phyloP scores from a whole-genome alignment of 495 filamentous ascomycete genomes.

The Penicillium fimorum region DNA sequence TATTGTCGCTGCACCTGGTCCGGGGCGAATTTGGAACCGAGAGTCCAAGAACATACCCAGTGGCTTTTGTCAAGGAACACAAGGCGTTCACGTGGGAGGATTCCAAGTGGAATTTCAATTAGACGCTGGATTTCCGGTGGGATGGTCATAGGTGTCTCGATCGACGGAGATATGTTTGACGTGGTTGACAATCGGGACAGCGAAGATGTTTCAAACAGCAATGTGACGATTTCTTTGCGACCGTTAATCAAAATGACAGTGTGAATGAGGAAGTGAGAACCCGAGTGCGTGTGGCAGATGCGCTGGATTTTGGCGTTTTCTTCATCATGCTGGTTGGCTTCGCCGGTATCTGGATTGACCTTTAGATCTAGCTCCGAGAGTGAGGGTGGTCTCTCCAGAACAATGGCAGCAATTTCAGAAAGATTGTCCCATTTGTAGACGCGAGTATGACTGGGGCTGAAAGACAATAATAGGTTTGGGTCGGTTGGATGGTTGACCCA shows the following conservation, averaged over 20 bases:
- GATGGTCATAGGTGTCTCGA: not conserved
- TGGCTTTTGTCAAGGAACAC: conserved; percentile 2
- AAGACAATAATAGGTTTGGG: not conserved
- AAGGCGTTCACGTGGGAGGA: conserved; percentile 2
- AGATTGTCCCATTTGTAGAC: not conserved
- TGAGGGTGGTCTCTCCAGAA: not conserved
- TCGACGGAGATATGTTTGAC: not conserved
- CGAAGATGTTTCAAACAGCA: not conserved
- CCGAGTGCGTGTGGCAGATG: not conserved
- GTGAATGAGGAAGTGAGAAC: not conserved
- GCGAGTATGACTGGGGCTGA: not conserved
- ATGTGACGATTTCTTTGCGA: not conserved
- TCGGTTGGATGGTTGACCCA: not conserved
- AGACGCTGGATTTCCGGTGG: not conserved
- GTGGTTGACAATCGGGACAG: not conserved
- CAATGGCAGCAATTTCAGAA: not conserved
- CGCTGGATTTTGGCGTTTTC: not conserved
- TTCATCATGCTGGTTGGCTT: not conserved
- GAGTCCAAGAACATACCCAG: conserved; percentile 4
- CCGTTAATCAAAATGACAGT: not conserved
- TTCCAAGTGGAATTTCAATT: not conserved
- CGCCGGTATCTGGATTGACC: not conserved
- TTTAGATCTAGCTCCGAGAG: not conserved
- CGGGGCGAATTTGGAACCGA: not conserved
- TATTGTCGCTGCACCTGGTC: not conserved